phyloP scores from a whole-genome alignment of 345 rosid genomes.

The Mangifera indica region DNA sequence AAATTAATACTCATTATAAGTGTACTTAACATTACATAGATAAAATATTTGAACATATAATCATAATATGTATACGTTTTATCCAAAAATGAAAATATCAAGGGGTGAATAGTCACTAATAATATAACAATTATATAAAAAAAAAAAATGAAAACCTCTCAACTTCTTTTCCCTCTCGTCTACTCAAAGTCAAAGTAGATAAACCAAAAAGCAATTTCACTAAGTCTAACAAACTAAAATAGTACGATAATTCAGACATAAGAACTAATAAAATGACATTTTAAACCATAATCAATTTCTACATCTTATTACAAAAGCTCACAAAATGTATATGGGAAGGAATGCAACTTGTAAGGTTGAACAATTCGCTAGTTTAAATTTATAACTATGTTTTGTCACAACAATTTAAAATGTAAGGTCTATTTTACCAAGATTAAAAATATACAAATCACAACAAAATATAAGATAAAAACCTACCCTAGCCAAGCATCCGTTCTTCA shows the following conservation, averaged over 20 bases:
- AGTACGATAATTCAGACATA: background rate
- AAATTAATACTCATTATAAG: too few relatives aligned
- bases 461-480: slow-evolving; percentile 56
- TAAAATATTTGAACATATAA: background rate
- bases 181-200: background rate
- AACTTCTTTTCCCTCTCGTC: background rate
- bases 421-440: too few relatives aligned
- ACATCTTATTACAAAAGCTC: background rate
- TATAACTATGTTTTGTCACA: background rate
- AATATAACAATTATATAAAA: too few relatives aligned
- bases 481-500: slow-evolving; percentile 90
- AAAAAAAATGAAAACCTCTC: background rate
- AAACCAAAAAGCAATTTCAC: background rate
- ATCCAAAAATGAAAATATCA: background rate
- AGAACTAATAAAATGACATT: background rate
- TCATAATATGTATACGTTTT: background rate
- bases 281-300: background rate
- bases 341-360: too few relatives aligned
- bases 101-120: background rate
- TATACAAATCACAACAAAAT: background rate
- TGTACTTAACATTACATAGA: too few relatives aligned
- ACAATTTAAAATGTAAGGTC: background rate
- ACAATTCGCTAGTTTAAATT: background rate
- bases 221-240: background rate
- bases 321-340: background rate